phyloP scores from a whole-genome alignment of 2,329 filamentous ascomycete species.

The Fusarium tuaranense region DNA sequence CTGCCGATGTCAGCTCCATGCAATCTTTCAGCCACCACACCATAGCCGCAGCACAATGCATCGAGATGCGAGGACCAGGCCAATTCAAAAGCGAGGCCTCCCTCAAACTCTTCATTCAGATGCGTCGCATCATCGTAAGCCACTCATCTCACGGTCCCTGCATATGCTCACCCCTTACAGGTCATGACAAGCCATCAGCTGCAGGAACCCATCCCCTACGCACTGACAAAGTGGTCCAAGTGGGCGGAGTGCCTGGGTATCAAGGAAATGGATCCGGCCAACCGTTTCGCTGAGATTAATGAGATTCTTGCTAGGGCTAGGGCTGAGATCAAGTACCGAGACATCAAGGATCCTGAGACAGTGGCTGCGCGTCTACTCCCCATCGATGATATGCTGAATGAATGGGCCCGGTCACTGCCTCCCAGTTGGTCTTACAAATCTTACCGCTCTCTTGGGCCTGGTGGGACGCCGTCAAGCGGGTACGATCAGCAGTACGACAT shows the following conservation, averaged over 20 bases:
- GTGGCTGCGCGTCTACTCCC: constrained; percentile 19
- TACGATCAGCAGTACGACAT: constrained; percentile 26
- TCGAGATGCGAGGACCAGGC: constrained; percentile 33
- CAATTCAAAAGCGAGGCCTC: constrained; percentile 31
- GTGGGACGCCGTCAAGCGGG: constrained; percentile 4
- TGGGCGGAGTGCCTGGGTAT: constrained; percentile 23
- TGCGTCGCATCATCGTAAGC: constrained; percentile 34
- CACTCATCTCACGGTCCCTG: neutral
- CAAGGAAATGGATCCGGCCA: constrained; percentile 6
- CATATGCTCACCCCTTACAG: constrained; percentile 4
- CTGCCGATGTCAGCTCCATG: constrained; percentile 26
- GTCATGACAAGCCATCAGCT: constrained; percentile 39
- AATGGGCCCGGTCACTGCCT: constrained; percentile 12
- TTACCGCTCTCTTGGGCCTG: constrained; percentile 13
- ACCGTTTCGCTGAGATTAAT: constrained; percentile 31
- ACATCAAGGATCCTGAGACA: constrained; percentile 16
- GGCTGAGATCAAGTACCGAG: constrained; percentile 25
- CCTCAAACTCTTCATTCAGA: constrained; percentile 30
- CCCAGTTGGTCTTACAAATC: constrained; percentile 26
- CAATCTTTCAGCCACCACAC: constrained; percentile 35
- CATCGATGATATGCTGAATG: constrained; percentile 18
- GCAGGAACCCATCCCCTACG: constrained; percentile 36
- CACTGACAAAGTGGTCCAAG: constrained; percentile 29
- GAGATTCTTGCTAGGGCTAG: constrained; percentile 13
- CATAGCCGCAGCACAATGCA: constrained; percentile 35